These are phyloP conservation scores for Nannochloris sp. DNA, from an alignment of 139 green algal species.

Conservation along the genomic window DNA sequence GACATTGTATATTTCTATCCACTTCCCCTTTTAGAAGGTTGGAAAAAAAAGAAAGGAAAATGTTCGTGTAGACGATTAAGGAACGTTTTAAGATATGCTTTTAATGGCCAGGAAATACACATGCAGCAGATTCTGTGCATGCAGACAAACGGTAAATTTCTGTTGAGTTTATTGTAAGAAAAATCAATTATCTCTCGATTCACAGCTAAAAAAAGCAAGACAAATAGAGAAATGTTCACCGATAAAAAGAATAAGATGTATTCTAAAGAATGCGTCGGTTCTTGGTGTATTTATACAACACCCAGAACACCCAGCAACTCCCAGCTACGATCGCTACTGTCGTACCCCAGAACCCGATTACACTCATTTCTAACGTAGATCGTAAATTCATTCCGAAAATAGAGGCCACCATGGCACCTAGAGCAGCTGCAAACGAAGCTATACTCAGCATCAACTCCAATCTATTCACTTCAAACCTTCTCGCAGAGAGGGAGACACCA, in stretches of 20 bases:
- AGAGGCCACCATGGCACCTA: slow-evolving; percentile 78
- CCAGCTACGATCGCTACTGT: slow-evolving; percentile 64
- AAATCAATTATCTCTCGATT: background rate
- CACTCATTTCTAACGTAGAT: slow-evolving; percentile 70
- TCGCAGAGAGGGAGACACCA: slow-evolving; percentile 67
- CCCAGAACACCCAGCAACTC: slow-evolving; percentile 59
- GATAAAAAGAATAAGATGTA: background rate
- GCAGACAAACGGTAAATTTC: too few relatives aligned
- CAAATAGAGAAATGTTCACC: background rate
- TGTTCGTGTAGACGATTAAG: too few relatives aligned
- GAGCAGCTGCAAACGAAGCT: slow-evolving; percentile 75
- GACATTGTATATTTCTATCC: too few relatives aligned
- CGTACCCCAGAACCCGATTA: slow-evolving; percentile 77
- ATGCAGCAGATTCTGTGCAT: too few relatives aligned
- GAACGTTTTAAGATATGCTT: too few relatives aligned
- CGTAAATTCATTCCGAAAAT: slow-evolving; percentile 76
- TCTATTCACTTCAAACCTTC: slow-evolving; percentile 76
- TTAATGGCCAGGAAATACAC: too few relatives aligned
- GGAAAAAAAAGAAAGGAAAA: too few relatives aligned
- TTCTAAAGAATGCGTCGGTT: slow-evolving; percentile 71
- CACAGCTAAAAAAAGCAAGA: background rate
- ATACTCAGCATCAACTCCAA: slow-evolving; percentile 88
- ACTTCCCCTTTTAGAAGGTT: too few relatives aligned
- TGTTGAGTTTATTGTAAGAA: too few relatives aligned
- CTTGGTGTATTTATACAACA: slow-evolving; percentile 70